phyloP scores from a whole-genome alignment of 2,329 filamentous ascomycete species.

The Pseudopithomyces maydicus region DNA sequence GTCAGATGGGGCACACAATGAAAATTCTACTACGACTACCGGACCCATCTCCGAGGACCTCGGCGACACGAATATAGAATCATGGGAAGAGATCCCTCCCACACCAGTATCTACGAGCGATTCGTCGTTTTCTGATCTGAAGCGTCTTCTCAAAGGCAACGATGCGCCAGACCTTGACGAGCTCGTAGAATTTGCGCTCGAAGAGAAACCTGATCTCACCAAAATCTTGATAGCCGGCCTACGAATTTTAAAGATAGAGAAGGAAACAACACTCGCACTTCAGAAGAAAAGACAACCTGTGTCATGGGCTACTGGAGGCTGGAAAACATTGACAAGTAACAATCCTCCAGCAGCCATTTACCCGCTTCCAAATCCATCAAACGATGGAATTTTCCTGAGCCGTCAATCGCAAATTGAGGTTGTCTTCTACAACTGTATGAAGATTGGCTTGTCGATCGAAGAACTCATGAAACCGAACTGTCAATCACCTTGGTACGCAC shows the following conservation, averaged over 20 bases:
- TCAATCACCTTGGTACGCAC: conserved; percentile 14
- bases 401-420: conserved; percentile 11
- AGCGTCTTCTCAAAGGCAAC: conserved; percentile 1
- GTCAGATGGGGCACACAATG: neutral
- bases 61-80: neutral
- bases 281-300: conserved; percentile 5
- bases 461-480: conserved; percentile 9
- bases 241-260: conserved; percentile 7
- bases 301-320: conserved; percentile 5
- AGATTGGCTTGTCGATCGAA: conserved; percentile 15
- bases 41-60: neutral
- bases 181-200: conserved; percentile 8
- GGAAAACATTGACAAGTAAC: neutral
- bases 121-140: conserved; percentile 3
- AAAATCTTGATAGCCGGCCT: conserved; percentile 15
- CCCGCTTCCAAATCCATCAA: conserved; percentile 7
- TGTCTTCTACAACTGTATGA: conserved; percentile 11
- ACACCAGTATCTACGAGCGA: neutral
- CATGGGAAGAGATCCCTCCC: neutral
- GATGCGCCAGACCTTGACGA: conserved; percentile 5
- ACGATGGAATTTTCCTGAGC: conserved; percentile 14
- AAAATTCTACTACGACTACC: no score
- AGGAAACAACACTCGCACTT: conserved; percentile 4
- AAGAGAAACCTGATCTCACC: conserved; percentile 9
- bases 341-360: neutral